Evolutionary conservation across 176 grass and related monocot species (phyloP).

Genomic region (Sorghum bicolor): DNA sequence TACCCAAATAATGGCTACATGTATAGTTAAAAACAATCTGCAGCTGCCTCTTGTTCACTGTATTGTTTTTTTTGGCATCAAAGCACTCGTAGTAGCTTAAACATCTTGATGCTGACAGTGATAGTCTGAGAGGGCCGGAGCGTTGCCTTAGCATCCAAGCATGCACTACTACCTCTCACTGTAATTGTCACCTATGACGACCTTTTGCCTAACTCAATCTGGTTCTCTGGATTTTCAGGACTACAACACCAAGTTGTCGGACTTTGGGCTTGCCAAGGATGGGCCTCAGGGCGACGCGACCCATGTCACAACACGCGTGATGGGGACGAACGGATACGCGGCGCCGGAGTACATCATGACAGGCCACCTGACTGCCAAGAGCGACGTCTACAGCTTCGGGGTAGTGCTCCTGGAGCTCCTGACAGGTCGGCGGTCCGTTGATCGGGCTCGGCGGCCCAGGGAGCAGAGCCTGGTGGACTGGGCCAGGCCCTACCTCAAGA

Average conservation of each 20-base stretch:
- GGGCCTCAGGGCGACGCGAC: constrained; percentile 74
- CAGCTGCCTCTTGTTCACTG: background rate
- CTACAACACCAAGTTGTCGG: constrained; percentile 60
- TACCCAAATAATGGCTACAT: too few relatives aligned
- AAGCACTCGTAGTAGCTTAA: background rate
- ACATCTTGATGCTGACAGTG: background rate
- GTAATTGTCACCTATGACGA: background rate
- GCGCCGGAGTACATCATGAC: constrained; percentile 85
- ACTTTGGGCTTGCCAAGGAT: constrained; percentile 90
- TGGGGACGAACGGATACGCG: constrained; percentile 75
- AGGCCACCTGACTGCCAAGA: constrained; percentile 59
- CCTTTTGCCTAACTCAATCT: constrained; percentile 2
- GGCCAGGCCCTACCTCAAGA: constrained; percentile 49
- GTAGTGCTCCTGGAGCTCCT: constrained; percentile 70
- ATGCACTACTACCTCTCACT: background rate
- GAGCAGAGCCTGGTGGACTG: constrained; percentile 80
- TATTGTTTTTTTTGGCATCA: constrained; percentile 9
- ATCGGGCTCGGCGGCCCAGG: constrained; percentile 36
- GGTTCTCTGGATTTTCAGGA: constrained; percentile 49
- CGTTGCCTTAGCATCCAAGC: background rate
- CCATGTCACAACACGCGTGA: constrained; percentile 71
- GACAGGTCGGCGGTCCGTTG: constrained; percentile 38
- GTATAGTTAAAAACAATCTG: too few relatives aligned
- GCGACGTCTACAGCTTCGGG: constrained; percentile 79
- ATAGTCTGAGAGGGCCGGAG: background rate